Evolutionary conservation across 202 grass and related monocot genomes (phyloP), one percentile per base, ranked within the genome.

Genomic region (Bolboschoenoplectus hybrid): DNA sequence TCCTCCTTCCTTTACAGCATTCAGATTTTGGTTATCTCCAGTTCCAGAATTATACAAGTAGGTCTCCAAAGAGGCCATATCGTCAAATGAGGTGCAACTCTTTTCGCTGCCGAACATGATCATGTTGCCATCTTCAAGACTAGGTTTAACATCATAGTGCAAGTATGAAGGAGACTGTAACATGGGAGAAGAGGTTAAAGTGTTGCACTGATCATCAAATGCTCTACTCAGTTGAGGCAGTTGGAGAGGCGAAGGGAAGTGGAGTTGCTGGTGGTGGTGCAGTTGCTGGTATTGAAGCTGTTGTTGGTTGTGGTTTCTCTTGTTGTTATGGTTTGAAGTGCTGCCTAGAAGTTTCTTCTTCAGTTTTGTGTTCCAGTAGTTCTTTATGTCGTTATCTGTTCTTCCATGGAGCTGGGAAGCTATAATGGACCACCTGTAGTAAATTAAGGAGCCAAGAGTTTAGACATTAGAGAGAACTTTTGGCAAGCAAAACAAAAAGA

Each of bases 351-450:
- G 90, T 81, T 97, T 97, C 90, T 92, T 97, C 94, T 97, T 97
- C 12, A 97, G 89, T 76, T 94, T 97, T 35, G 94, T 94, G 82
- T 97, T 97, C 94, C 94, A 97, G 82, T 97, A 94, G 92, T 97
- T 97, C 85, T 97, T 97, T 89, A 97, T 97, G 77, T 97, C 94
- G 3, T 97, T 97, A 78, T 97, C 94, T 0, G 94, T 97, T 81
- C 94, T 85, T 0, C 94, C 94, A 0, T 87, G 94, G 10, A 97
- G 90, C 77, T 97, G 94, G 9, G 92, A 88, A 38, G 94, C 94
- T 58, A 97, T 97, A 76, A 97, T 94, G 5, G 94, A 97, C 94
- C 94, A 97, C 88, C 94, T 97, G 81, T 64, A 88, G 47, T 4
- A 14, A 61, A 61, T 10, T 52, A 13, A 14, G 20, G 64, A 43